Percentiles rank a stretch among this genome's conserved stretches.
Evolutionary conservation across 441 rosid species (phyloP).

Genomic region (Jatropha podagrica): DNA sequence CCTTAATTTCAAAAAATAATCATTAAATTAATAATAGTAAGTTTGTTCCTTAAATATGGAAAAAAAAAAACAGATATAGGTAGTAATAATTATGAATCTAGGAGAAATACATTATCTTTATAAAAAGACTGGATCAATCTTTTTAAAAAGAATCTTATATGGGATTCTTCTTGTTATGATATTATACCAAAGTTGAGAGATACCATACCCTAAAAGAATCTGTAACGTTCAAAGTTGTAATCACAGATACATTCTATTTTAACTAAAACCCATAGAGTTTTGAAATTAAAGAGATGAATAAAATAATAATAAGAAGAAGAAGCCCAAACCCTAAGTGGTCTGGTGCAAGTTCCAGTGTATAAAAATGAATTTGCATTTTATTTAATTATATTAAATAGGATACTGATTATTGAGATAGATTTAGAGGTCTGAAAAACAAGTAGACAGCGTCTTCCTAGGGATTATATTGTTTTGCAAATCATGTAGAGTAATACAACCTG

Average conservation of each 20-base stretch:
- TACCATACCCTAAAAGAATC: slow-evolving; percentile 2
- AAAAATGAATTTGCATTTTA: background rate
- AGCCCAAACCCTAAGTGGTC: slow-evolving; percentile 7
- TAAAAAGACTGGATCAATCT: slow-evolving; percentile 23
- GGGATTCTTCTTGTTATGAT: slow-evolving; percentile 22
- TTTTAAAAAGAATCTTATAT: slow-evolving; percentile 35
- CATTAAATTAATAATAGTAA: no score
- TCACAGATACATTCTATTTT: no score
- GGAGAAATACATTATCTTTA: slow-evolving; percentile 8
- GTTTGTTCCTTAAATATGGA: no score
- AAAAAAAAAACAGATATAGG: no score
- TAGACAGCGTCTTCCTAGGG: slow-evolving; percentile 37
- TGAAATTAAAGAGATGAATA: background rate
- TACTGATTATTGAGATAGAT: slow-evolving; percentile 24
- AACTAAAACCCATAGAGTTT: no score
- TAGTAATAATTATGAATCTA: no score
- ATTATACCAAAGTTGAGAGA: slow-evolving; percentile 23
- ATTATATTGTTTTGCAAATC: slow-evolving; percentile 38
- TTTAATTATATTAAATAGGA: slow-evolving; percentile 17
- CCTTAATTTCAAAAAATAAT: no score
- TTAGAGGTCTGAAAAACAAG: slow-evolving; percentile 12
- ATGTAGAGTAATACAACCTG: slow-evolving; percentile 36
- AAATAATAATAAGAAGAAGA: background rate
- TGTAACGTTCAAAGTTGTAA: background rate
- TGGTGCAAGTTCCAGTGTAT: slow-evolving; percentile 23